Evolutionary conservation across 2,329 filamentous ascomycete genomes (phyloP).

Genomic region (Beauveria varroae): DNA sequence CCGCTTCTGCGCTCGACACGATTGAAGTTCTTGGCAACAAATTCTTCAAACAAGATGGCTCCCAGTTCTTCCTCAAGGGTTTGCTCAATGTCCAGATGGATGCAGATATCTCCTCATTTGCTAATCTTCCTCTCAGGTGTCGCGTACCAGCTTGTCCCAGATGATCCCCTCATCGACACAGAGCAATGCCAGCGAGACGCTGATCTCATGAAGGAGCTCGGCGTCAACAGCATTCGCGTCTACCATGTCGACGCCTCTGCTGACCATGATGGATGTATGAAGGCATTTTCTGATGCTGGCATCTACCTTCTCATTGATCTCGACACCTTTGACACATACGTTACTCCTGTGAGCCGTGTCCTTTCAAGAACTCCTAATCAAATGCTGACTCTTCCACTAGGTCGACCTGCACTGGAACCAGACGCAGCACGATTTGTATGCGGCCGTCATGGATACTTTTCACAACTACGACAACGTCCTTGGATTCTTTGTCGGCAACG

Average conservation of each 20-base stretch:
- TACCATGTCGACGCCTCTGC: conserved; percentile 73
- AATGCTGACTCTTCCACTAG: conserved; percentile 28
- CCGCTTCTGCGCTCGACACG: conserved; percentile 35
- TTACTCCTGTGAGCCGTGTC: conserved; percentile 42
- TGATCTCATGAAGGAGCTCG: conserved; percentile 68
- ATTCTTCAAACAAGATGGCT: conserved; percentile 74
- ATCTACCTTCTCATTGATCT: conserved; percentile 83
- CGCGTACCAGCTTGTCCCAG: conserved; percentile 56
- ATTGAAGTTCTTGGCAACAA: conserved; percentile 63
- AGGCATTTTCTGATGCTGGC: conserved; percentile 66
- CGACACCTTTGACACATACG: conserved; percentile 65
- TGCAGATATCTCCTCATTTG: not conserved
- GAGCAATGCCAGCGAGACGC: conserved; percentile 73
- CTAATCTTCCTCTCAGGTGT: conserved; percentile 46
- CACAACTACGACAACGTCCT: conserved; percentile 70
- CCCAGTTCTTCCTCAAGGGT: conserved; percentile 83
- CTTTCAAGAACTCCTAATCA: not conserved
- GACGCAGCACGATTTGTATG: conserved; percentile 61
- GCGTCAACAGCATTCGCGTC: conserved; percentile 76
- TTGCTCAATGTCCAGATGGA: conserved; percentile 13
- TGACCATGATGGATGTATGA: conserved; percentile 76
- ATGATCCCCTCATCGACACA: conserved; percentile 69
- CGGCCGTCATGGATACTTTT: conserved; percentile 69
- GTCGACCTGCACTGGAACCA: conserved; percentile 62
- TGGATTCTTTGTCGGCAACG: conserved; percentile 83